A percentile compares a stretch with the other conserved stretches of the same genome.
phyloP scores from a whole-genome alignment of 1,139 yeast species.

The Scheffersomyces stambukii region DNA sequence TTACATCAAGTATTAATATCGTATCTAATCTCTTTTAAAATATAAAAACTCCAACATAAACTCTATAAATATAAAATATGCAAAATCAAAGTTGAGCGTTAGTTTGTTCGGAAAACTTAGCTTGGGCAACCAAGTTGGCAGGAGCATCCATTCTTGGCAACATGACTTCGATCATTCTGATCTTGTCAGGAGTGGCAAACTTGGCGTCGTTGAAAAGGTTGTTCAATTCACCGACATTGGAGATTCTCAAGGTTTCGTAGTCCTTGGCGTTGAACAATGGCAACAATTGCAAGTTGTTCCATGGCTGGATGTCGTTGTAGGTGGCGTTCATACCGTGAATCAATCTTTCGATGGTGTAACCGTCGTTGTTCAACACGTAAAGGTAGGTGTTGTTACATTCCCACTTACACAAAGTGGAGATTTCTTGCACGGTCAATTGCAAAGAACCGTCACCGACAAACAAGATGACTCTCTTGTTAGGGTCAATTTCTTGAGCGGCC shows the following conservation, averaged over 20 bases:
- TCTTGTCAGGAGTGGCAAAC: constrained; percentile 60
- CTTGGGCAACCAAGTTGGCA: constrained; percentile 60
- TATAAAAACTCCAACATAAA: no score
- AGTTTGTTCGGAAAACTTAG: constrained; percentile 68
- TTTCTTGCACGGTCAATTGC: constrained; percentile 84
- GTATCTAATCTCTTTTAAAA: no score
- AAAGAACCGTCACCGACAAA: constrained; percentile 91
- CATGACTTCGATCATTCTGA: constrained; percentile 79
- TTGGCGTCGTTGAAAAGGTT: constrained; percentile 48
- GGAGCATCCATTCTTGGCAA: constrained; percentile 86
- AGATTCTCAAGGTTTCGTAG: constrained; percentile 53
- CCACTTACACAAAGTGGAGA: constrained; percentile 69
- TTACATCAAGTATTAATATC: no score
- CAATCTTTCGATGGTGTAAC: constrained; percentile 86
- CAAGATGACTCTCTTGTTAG: constrained; percentile 66
- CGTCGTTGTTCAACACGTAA: constrained; percentile 79
- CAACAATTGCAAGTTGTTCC: constrained; percentile 70
- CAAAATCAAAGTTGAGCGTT: constrained; percentile 34
- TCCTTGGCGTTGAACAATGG: constrained; percentile 69
- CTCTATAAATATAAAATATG: no score
- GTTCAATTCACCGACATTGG: constrained; percentile 67
- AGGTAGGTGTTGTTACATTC: constrained; percentile 61
- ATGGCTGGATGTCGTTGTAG: constrained; percentile 78
- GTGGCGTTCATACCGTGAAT: constrained; percentile 76
- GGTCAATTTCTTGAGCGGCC: constrained; percentile 75